A percentile compares a stretch with the other conserved stretches of the same genome.
These are phyloP conservation scores for Calocybe gangraenosa DNA, from an alignment of 768 basidiomycete species.

Conservation along the genomic window DNA sequence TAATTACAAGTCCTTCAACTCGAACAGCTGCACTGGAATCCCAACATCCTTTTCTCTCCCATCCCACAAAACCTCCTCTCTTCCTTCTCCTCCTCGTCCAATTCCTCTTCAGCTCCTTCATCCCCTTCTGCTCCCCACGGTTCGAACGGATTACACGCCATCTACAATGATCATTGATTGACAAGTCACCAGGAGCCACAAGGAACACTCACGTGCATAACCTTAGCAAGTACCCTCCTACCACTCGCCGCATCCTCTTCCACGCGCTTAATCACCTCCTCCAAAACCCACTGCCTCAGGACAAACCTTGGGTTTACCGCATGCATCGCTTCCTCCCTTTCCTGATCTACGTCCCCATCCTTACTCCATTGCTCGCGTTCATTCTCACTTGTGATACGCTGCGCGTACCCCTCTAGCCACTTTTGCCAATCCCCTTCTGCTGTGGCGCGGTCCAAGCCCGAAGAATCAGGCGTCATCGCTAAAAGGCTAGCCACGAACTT, in stretches of 20 bases:
- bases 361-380: slow-evolving; percentile 35
- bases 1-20: too few species aligned
- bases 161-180: slow-evolving; percentile 38
- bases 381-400: slow-evolving; percentile 51
- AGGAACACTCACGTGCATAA: slow-evolving; percentile 62
- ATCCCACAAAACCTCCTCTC: slow-evolving; percentile 76
- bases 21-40: slow-evolving; percentile 93
- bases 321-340: slow-evolving; percentile 47
- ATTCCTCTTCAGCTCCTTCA: slow-evolving; percentile 34
- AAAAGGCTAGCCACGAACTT: slow-evolving; percentile 42
- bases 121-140: slow-evolving; percentile 79
- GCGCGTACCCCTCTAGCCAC: slow-evolving; percentile 65
- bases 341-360: slow-evolving; percentile 34
- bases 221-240: slow-evolving; percentile 69
- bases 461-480: slow-evolving; percentile 41
- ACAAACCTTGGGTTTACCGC: slow-evolving; percentile 86
- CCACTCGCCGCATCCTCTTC: slow-evolving; percentile 63
- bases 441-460: slow-evolving; percentile 34
- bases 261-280: slow-evolving; percentile 81
- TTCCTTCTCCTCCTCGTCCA: slow-evolving; percentile 59
- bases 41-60: slow-evolving; percentile 71
- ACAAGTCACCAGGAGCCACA: background rate
- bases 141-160: slow-evolving; percentile 85
- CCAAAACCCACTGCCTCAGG: slow-evolving; percentile 91
- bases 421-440: slow-evolving; percentile 49